Percentiles rank a stretch among this genome's conserved stretches.
These are phyloP conservation scores for Aspergillus pseudoviridinutans DNA, from an alignment of 2,329 filamentous ascomycete species.

Conservation along the genomic window DNA sequence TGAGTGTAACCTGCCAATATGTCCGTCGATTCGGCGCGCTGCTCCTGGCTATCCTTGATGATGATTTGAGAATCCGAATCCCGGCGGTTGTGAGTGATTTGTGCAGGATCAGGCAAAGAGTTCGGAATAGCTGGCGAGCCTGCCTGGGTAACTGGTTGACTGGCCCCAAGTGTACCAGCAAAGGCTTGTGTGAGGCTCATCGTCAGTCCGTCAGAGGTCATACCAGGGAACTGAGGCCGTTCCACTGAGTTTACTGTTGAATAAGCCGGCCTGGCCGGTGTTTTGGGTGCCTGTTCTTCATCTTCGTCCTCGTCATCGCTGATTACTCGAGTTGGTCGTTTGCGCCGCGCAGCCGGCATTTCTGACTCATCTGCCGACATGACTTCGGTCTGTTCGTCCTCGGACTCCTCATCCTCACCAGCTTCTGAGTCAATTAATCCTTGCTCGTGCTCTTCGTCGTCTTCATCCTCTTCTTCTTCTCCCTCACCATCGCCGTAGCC, in stretches of 20 bases:
- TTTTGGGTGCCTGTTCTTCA: slow-evolving; percentile 30
- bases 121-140: slow-evolving; percentile 48
- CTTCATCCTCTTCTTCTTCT: slow-evolving; percentile 14
- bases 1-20: slow-evolving; percentile 42
- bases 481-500: slow-evolving; percentile 17
- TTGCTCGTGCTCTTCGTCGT: slow-evolving; percentile 13
- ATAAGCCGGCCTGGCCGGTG: slow-evolving; percentile 28
- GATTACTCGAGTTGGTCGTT: slow-evolving; percentile 53
- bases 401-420: slow-evolving; percentile 44
- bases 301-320: slow-evolving; percentile 64
- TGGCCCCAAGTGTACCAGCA: slow-evolving; percentile 76
- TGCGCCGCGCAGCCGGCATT: slow-evolving; percentile 49
- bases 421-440: slow-evolving; percentile 28
- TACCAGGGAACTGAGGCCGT: slow-evolving; percentile 61
- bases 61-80: slow-evolving; percentile 61
- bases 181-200: slow-evolving; percentile 86
- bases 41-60: slow-evolving; percentile 55
- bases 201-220: slow-evolving; percentile 49
- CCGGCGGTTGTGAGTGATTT: slow-evolving; percentile 57
- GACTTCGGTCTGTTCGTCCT: slow-evolving; percentile 21
- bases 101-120: slow-evolving; percentile 48
- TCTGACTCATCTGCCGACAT: slow-evolving; percentile 43
- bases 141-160: slow-evolving; percentile 42
- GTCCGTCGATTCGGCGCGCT: slow-evolving; percentile 38
- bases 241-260: slow-evolving; percentile 27